phyloP scores from a whole-genome alignment of 2,329 filamentous ascomycete genomes.

The Penicillium griseofulvum region DNA sequence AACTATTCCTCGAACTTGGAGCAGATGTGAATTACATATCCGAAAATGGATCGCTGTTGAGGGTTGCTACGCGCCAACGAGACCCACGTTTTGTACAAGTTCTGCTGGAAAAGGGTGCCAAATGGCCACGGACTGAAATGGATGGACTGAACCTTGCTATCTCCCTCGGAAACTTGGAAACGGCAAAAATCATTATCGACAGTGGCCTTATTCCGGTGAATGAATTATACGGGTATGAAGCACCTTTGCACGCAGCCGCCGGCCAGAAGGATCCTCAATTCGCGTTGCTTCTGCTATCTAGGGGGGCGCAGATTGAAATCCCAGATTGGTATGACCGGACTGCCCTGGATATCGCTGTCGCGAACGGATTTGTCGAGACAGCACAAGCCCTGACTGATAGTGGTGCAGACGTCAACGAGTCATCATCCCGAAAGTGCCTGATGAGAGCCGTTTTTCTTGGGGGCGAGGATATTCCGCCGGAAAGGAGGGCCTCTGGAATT shows the following conservation, averaged over 20 bases:
- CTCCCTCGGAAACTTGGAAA: neutral
- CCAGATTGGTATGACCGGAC: accelerated
- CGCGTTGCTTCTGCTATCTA: neutral
- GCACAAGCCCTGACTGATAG: neutral
- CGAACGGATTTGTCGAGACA: neutral
- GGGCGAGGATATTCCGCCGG: neutral
- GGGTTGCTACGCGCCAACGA: neutral
- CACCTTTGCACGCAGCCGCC: neutral
- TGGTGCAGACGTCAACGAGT: neutral
- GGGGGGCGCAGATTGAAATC: neutral
- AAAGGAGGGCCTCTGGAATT: neutral
- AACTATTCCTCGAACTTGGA: neutral
- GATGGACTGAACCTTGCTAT: neutral
- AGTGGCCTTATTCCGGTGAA: neutral
- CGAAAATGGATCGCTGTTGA: neutral
- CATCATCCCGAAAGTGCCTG: neutral
- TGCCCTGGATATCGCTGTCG: neutral
- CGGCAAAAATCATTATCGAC: neutral
- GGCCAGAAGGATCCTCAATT: neutral
- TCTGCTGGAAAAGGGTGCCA: neutral
- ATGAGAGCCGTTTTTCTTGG: neutral
- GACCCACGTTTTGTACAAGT: neutral
- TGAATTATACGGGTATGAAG: too few relatives aligned
- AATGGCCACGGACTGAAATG: neutral
- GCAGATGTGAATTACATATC: neutral